Base-by-base conservation (phyloP, 2,329 filamentous ascomycete species). In the Blastomyces parvus region DNA sequence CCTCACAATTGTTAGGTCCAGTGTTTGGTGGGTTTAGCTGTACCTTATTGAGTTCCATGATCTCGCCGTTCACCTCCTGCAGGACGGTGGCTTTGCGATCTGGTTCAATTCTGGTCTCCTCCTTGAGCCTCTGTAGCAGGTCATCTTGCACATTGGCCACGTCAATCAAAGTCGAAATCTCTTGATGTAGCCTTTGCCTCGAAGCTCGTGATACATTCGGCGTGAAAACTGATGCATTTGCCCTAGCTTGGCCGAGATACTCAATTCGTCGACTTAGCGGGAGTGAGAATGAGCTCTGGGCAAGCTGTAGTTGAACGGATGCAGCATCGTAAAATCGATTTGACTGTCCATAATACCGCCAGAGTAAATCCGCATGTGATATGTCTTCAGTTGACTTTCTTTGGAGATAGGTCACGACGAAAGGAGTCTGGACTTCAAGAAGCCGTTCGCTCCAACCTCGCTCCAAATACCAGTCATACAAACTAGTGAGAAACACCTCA, bases 401-500 rank as follows among this genome's bases (percentile, higher is more conserved):
- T 70, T 90, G 82, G 2, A 99, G 84, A 73, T 96, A 99, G 1
- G 87, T 89, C 52, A 95, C 84, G 33, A 97, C 91, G 70, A 91
- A 92, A 0, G 88, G 85, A 5, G 92, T 96, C 63, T 92, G 85
- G 60, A 94, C 91, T 44, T 88, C 86, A 42, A 99, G 84, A 36
- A 99, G 83, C 17, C 91, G 88, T 66, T 97, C 91, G 11, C 86
- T 88, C 86, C 90, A 92, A 22, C 89, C 88, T 73, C 92, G 87
- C 62, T 83, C 78, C 68, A 97, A 86, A 75, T 99, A 99, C 93
- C 94, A 99, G 71, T 97, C 92, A 73, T 97, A 99, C n/a, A 99
- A 82, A 70, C 90, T 91, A 65, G 90, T 95, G 74, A 97, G 88
- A 79, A 99, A 99, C 4, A 97, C 89, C 71, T 97, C 90, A 68